Base-by-base conservation (phyloP, 176 grass and related monocot genomes). In the Oryza brachyantha region DNA sequence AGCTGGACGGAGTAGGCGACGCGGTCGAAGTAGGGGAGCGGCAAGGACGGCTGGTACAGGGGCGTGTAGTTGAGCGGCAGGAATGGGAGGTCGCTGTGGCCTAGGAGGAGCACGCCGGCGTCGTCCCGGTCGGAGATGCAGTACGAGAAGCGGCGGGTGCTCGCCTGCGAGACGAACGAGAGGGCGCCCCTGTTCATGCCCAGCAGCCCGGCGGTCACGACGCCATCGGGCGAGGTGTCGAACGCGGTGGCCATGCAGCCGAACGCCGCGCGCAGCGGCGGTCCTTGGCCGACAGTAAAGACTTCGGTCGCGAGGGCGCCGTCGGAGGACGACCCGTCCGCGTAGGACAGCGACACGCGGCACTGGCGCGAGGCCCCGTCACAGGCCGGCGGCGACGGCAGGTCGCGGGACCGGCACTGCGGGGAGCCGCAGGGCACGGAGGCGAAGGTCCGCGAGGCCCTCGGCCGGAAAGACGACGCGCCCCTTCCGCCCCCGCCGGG, bases 1-100 rank as follows among this genome's bases (percentile, higher is more conserved):
- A 98, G 73, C 64, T 94, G 95, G 19, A 98, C 85, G 3, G 95
- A 94, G 84, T 98, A 98, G 5, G 95, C 95, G 0, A 94, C 91
- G 77, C 92, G 92, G 83, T 98, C 95, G 87, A 98, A 98, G 84
- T 92, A 98, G 0, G 95, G 95, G 27, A 98, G 92, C 64, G 95
- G 95, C 26, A 87, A 27, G 2, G 85, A 13, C 10, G 91, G 85
- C 72, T 87, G 85, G 54, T 92, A 91, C 14, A 94, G 64, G 31
- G 95, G 95, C 32, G 95, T 98, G 83, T 98, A 98, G 63, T 98
- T 98, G 64, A 98, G 89, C 24, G 85, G 87, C 37, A 92, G 84
- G 80, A 94, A 94, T 16, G 89, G 83, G n/a, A 94, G 88, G 41
- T 91, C 75, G 57, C 90, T 91, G 90, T 88, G 90, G 62, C 95